Conservation (phyloP, 495 filamentous ascomycete genomes). For the Chaetomium cochliodes region DNA sequence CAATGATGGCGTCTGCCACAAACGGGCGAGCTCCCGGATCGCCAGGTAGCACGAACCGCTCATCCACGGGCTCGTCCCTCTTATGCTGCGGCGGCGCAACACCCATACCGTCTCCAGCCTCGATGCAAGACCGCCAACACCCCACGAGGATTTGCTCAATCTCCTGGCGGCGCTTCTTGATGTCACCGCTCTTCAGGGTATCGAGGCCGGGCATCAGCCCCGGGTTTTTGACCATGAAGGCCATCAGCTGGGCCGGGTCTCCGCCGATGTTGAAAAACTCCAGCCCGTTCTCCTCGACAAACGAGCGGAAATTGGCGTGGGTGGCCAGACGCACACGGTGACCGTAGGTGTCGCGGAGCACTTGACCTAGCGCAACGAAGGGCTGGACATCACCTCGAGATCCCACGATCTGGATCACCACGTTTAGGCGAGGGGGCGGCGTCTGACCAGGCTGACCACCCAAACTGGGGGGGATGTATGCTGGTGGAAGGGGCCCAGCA, state of each 20-base stretch:
- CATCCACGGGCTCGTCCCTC: conserved; percentile 26
- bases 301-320: conserved; percentile 64
- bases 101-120: conserved; percentile 44
- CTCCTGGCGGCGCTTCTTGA: conserved; percentile 55
- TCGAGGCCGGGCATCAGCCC: conserved; percentile 66
- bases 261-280: conserved; percentile 75
- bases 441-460: conserved; percentile 58
- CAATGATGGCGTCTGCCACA: conserved; percentile 71
- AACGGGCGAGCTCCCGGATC: conserved; percentile 46
- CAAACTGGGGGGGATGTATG: conserved; percentile 62
- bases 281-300: conserved; percentile 62
- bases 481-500: conserved; percentile 48
- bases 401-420: conserved; percentile 78
- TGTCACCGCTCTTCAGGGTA: conserved; percentile 64
- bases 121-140: conserved; percentile 61
- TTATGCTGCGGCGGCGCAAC: conserved; percentile 23
- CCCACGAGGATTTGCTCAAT: conserved; percentile 64
- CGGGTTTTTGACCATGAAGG: conserved; percentile 80
- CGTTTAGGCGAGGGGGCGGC: conserved; percentile 60
- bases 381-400: conserved; percentile 76
- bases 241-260: conserved; percentile 72
- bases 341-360: conserved; percentile 64
- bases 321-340: conserved; percentile 70
- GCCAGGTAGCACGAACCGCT: conserved; percentile 24
- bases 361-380: conserved; percentile 68